phyloP scores from a whole-genome alignment of 2,329 filamentous ascomycete species.

The Didymella sp. region DNA sequence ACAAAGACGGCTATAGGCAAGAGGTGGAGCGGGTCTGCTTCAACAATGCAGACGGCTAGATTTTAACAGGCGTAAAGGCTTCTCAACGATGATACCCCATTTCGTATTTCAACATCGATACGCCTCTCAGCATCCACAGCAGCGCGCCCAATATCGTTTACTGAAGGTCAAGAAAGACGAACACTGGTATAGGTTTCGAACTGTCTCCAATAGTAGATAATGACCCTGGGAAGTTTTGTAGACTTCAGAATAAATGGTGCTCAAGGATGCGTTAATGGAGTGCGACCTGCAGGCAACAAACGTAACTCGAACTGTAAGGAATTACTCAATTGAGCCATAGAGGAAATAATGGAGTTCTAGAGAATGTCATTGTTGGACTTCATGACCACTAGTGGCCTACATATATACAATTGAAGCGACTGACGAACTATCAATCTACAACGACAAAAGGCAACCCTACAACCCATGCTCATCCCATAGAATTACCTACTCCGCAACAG shows the following conservation, averaged over 20 bases:
- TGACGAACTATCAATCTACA: neutral
- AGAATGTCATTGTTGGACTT: neutral
- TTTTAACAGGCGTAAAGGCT: constrained; percentile 34
- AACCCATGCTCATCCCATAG: neutral
- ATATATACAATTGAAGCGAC: neutral
- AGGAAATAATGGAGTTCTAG: neutral
- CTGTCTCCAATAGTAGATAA: too few species aligned
- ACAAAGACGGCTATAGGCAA: neutral
- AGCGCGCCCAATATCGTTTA: too few species aligned
- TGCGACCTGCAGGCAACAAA: too few species aligned
- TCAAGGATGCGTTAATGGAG: too few species aligned
- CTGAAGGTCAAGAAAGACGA: too few species aligned
- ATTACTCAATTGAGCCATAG: too few species aligned
- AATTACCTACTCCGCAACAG: constrained; percentile 14
- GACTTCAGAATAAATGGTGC: too few species aligned
- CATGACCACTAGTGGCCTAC: neutral
- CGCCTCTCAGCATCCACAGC: neutral
- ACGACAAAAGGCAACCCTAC: neutral
- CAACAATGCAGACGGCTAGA: constrained; percentile 33
- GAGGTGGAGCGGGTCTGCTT: constrained; percentile 24
- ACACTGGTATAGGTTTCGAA: too few species aligned
- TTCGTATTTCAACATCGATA: constrained; percentile 38
- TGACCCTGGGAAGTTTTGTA: too few species aligned
- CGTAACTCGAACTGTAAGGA: too few species aligned
- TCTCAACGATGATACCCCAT: constrained; percentile 50